phyloP scores from a whole-genome alignment of 148 eudicot species.

The Simmondsia chinensis region DNA sequence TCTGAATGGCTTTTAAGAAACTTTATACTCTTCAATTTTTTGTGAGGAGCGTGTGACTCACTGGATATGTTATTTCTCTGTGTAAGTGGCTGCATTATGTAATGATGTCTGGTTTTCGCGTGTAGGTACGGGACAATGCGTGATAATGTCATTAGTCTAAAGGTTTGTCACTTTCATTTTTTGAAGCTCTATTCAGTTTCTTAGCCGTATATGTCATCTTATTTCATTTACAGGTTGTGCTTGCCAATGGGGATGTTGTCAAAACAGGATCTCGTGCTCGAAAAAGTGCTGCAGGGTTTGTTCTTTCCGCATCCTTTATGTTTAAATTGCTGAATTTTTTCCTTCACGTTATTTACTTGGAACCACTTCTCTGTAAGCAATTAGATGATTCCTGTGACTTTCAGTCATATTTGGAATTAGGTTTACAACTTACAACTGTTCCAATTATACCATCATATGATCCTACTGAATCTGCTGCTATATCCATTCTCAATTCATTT shows the following conservation, averaged over 20 bases:
- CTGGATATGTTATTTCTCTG: background rate
- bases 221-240: slow-evolving; percentile 51
- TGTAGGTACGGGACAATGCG: slow-evolving; percentile 99
- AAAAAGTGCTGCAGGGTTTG: slow-evolving; percentile 98
- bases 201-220: background rate
- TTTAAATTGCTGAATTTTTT: background rate
- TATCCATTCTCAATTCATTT: background rate
- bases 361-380: background rate
- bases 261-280: slow-evolving; percentile 97
- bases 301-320: slow-evolving; percentile 6
- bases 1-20: no score
- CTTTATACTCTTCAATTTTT: no score
- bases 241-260: slow-evolving; percentile 78
- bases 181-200: background rate
- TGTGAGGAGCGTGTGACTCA: no score
- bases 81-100: background rate
- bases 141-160: slow-evolving; percentile 86
- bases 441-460: no score
- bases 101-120: slow-evolving; percentile 27
- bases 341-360: background rate
- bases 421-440: no score
- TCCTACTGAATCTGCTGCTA: background rate
- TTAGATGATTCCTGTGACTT: no score
- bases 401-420: no score
- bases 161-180: slow-evolving; percentile 39